Percentiles rank a stretch among this genome's conserved stretches.
phyloP scores from a whole-genome alignment of 345 rosid species.

The Theobroma cacao region DNA sequence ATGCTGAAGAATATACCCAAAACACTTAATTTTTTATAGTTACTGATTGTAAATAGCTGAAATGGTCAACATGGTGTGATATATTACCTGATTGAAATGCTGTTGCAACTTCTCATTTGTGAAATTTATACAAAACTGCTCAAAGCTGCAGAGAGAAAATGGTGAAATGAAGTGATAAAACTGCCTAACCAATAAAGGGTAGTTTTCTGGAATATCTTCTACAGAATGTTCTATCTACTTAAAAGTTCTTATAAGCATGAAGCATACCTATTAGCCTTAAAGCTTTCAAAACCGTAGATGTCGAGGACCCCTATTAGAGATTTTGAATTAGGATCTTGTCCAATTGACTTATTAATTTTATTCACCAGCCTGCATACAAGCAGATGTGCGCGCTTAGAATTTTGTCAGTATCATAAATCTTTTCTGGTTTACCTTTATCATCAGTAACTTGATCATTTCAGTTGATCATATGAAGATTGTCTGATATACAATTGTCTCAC shows the following conservation, averaged over 20 bases:
- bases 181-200: neutral
- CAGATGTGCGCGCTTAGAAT: conserved; percentile 7
- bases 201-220: neutral
- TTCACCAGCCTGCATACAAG: conserved; percentile 68
- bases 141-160: conserved; percentile 55
- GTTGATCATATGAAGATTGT: neutral
- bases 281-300: conserved; percentile 95
- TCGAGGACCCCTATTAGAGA: conserved; percentile 90
- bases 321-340: conserved; percentile 84
- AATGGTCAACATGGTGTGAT: conserved; percentile 10
- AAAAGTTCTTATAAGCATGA: conserved; percentile 13
- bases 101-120: conserved; percentile 98
- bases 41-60: conserved; percentile 6
- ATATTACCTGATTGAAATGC: conserved; percentile 87
- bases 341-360: conserved; percentile 81
- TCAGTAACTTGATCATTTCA: neutral
- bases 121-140: conserved; percentile 94
- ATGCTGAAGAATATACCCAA: conserved; percentile 53
- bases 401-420: neutral
- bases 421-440: conserved; percentile 4
- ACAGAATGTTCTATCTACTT: neutral
- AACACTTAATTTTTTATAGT: conserved; percentile 14
- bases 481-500: conserved; percentile 32
- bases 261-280: conserved; percentile 72
- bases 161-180: conserved; percentile 21